Evolutionary conservation across 2,329 filamentous ascomycete genomes (phyloP).

Genomic region (Venturia nashicola): DNA sequence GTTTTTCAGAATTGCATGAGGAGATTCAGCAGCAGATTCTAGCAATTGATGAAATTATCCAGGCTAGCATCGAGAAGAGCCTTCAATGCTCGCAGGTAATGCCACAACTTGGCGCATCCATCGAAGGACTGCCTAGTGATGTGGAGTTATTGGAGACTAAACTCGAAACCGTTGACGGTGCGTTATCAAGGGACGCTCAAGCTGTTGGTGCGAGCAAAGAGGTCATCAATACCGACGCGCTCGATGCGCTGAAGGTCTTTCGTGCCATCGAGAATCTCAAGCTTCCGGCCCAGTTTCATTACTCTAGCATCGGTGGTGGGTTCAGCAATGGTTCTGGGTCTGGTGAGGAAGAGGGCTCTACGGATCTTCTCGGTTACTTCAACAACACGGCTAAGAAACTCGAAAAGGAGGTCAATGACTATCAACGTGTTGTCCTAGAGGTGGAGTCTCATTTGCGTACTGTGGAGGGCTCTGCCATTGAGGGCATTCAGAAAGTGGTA

Average conservation of each 20-base stretch:
- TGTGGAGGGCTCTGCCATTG: conserved; percentile 31
- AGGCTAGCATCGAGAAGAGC: conserved; percentile 63
- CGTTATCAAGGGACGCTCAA: conserved; percentile 49
- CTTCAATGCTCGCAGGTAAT: conserved; percentile 60
- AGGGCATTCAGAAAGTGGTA: conserved; percentile 30
- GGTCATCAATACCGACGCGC: conserved; percentile 51
- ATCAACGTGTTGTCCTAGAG: conserved; percentile 31
- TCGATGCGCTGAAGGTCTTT: conserved; percentile 60
- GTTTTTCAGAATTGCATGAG: conserved; percentile 81
- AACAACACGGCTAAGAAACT: conserved; percentile 19
- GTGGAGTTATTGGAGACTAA: conserved; percentile 51
- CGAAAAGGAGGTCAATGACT: conserved; percentile 23
- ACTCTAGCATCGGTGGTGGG: background rate
- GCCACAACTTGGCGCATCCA: conserved; percentile 47
- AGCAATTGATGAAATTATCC: conserved; percentile 66
- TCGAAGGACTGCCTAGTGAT: conserved; percentile 53
- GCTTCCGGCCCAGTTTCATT: conserved; percentile 51
- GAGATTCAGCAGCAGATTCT: conserved; percentile 70
- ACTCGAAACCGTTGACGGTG: conserved; percentile 49
- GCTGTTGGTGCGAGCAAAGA: conserved; percentile 45
- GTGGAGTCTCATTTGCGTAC: conserved; percentile 37
- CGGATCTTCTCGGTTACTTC: conserved; percentile 36
- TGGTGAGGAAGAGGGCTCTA: conserved; percentile 12
- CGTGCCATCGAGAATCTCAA: conserved; percentile 63
- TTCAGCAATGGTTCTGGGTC: background rate